Conservation (phyloP, 2,329 filamentous ascomycete species). For the Claviceps sp. region DNA sequence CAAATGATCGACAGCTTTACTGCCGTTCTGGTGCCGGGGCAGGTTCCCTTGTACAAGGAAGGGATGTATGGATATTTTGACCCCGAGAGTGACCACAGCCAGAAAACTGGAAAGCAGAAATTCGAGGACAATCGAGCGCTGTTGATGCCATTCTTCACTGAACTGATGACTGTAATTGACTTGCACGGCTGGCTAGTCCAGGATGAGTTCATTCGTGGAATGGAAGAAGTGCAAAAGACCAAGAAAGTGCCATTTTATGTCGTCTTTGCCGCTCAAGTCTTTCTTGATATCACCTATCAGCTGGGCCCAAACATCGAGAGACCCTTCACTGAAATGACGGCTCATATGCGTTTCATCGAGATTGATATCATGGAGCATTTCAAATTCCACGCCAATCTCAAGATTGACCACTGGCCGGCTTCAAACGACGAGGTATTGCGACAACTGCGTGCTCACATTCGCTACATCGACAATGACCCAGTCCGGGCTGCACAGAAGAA, state of each 20-base stretch:
- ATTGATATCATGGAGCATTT: conserved; percentile 1
- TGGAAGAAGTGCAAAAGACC: conserved; percentile 19
- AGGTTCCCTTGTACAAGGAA: conserved; percentile 12
- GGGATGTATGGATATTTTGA: conserved; percentile 15
- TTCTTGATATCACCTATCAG: conserved; percentile 26
- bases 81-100: conserved; percentile 10
- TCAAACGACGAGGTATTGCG: neutral
- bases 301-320: conserved; percentile 10
- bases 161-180: conserved; percentile 15
- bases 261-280: conserved; percentile 26
- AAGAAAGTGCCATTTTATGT: conserved; percentile 20
- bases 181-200: conserved; percentile 11
- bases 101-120: conserved; percentile 17
- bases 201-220: conserved; percentile 24
- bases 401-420: conserved; percentile 14
- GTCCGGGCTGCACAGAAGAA: neutral
- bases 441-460: conserved; percentile 5
- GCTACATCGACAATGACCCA: neutral
- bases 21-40: conserved; percentile 3
- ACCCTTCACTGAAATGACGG: conserved; percentile 3
- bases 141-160: conserved; percentile 19
- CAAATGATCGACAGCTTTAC: neutral
- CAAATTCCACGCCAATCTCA: conserved; percentile 18
- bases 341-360: neutral
- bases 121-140: conserved; percentile 22